These are phyloP conservation scores for Fraxinus xanthoxyloides DNA, from an alignment of 305 asterid species.

Conservation along the genomic window DNA sequence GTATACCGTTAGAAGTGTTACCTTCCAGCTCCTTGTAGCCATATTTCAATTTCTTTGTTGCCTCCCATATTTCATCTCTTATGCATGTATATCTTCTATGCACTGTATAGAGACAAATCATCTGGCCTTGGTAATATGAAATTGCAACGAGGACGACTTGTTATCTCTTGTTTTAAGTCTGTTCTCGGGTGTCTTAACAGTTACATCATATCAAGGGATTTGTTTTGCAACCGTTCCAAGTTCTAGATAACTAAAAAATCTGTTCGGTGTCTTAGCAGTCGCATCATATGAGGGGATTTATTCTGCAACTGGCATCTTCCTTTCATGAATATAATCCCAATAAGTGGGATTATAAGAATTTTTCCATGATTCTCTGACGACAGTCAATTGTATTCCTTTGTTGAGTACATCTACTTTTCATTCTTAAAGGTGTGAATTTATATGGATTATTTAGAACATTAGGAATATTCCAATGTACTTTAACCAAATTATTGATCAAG, in stretches of 20 bases:
- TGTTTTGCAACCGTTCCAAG: not conserved
- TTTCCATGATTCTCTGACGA: not conserved
- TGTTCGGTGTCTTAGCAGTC: constrained; percentile 3
- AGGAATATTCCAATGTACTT: not conserved
- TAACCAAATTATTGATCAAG: not conserved
- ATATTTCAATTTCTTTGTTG: not conserved
- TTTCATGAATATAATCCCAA: not conserved
- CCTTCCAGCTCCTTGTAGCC: not conserved
- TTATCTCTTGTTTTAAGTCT: not conserved
- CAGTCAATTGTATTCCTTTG: not conserved
- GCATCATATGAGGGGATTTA: constrained; percentile 1
- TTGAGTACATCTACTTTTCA: not conserved
- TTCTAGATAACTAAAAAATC: constrained; percentile 12
- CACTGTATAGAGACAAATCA: constrained; percentile 1
- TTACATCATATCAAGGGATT: not conserved
- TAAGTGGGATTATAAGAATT: not conserved
- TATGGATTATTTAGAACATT: not conserved
- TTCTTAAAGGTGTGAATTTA: not conserved
- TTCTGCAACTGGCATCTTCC: not conserved
- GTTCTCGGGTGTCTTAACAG: not conserved
- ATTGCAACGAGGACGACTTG: not conserved
- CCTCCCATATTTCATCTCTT: not conserved
- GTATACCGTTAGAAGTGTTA: not conserved
- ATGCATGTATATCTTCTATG: constrained; percentile 3
- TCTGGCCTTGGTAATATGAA: not conserved